Percentiles rank a stretch among this genome's conserved stretches.
These are phyloP conservation scores for Nissolia schottii DNA, from an alignment of 306 rosid species.

Conservation along the genomic window DNA sequence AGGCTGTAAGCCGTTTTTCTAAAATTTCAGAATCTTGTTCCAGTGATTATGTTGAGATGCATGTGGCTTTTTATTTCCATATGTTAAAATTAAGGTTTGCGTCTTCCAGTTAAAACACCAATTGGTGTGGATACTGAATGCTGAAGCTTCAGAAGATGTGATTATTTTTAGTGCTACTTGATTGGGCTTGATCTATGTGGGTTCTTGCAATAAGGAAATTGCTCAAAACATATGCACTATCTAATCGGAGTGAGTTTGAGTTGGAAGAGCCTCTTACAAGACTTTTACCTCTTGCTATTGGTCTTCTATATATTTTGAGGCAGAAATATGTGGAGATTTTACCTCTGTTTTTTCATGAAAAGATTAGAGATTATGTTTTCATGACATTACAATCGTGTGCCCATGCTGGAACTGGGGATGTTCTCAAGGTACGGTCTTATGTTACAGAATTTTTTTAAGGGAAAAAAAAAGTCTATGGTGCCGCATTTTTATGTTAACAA, in stretches of 20 bases:
- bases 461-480: neutral
- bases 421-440: conserved; percentile 65
- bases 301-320: conserved; percentile 92
- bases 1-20: conserved; percentile 45
- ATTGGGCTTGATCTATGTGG: conserved; percentile 85
- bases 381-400: conserved; percentile 96
- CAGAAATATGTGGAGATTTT: conserved; percentile 75
- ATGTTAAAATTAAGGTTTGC: neutral
- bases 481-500: conserved; percentile 12
- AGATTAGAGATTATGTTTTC: conserved; percentile 84
- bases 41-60: neutral
- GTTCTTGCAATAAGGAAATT: conserved; percentile 94
- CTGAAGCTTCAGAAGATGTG: conserved; percentile 89
- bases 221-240: conserved; percentile 89
- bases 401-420: conserved; percentile 99
- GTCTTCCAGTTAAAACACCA: conserved; percentile 60
- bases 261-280: conserved; percentile 91
- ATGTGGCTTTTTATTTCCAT: neutral
- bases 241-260: conserved; percentile 86
- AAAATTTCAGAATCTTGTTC: neutral
- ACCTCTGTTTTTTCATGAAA: conserved; percentile 60
- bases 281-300: conserved; percentile 88
- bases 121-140: conserved; percentile 67
- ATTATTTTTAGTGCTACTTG: conserved; percentile 84
- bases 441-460: neutral